Base-by-base conservation (phyloP, 768 basidiomycete genomes). In the Amanita muscaria region DNA sequence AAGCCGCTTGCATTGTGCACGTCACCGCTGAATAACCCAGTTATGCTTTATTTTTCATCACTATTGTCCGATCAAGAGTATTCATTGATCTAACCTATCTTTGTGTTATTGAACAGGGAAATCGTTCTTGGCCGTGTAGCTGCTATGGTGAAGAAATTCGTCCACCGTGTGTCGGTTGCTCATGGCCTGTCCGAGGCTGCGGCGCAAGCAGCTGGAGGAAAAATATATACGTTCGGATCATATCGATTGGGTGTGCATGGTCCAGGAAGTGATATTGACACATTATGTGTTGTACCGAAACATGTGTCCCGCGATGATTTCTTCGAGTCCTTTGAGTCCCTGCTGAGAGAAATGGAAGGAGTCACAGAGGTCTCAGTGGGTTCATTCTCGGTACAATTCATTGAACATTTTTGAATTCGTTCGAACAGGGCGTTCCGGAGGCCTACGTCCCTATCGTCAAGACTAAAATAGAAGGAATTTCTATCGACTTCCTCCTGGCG, bases 221-320 rank as follows among this genome's bases (percentile, higher is more conserved):
- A 98, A 72, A 98, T 99, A 60, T 99, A 91, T 63, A 98, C 96
- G 5, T 99, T 94, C 63, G 96, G 96, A 32, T 97, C 93, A 41
- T 98, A 97, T 72, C 85, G 96, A 55, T 69, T 99, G 39, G 96
- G 96, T 48, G 96, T 98, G 16, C 96, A 98, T 63, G 90, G 89
- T 10, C 96, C 94, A 27, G 87, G 89, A 3, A 74, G 84, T 39
- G 94, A 99, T 76, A 97, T 99, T 61, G 96, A 99, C 69, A 96
- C 93, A n/a, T 68, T 99, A 16, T 88, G 90, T 59, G 94, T 98
- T 27, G 96, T 94, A 29, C 96, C 96, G 5, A 90, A 93, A 62
- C 92, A 97, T 63, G 86, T 98, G 45, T 86, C 83, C 45, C 76
- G 91, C 51, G 92, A 96, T 52, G 93, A 98, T 68, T 98, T 98